A percentile compares a stretch with the other conserved stretches of the same genome.
These are phyloP conservation scores for Pisolithus microcarpus DNA, from an alignment of 768 basidiomycete genomes.

Conservation along the genomic window DNA sequence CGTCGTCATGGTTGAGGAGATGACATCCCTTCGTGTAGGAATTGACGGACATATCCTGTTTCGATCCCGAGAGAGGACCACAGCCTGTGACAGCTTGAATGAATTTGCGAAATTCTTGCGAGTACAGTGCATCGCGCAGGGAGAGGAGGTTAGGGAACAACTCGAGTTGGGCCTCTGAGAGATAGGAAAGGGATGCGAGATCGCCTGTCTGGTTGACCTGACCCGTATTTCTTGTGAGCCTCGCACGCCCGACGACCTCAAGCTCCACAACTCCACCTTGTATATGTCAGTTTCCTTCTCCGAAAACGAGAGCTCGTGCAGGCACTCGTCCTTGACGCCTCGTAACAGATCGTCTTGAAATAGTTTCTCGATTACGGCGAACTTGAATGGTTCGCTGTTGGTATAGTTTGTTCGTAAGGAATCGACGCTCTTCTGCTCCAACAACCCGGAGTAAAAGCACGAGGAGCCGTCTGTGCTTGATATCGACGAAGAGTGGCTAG, in stretches of 20 bases:
- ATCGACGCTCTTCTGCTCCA: slow-evolving; percentile 51
- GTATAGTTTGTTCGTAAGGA: slow-evolving; percentile 50
- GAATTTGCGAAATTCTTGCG: slow-evolving; percentile 71
- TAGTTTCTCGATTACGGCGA: slow-evolving; percentile 72
- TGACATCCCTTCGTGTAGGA: slow-evolving; percentile 89
- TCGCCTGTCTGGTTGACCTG: slow-evolving; percentile 98
- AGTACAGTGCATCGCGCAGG: slow-evolving; percentile 90
- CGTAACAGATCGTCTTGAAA: slow-evolving; percentile 78
- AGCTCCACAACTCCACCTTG: slow-evolving; percentile 49
- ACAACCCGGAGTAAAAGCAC: slow-evolving; percentile 36
- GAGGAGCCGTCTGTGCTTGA: slow-evolving; percentile 12
- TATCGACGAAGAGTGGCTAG: slow-evolving; percentile 24
- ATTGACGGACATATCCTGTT: slow-evolving; percentile 94
- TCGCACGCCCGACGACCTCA: no score
- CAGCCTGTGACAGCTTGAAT: slow-evolving; percentile 85
- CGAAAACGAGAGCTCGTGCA: slow-evolving; percentile 70
- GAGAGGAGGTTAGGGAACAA: slow-evolving; percentile 73
- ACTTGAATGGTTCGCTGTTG: slow-evolving; percentile 66
- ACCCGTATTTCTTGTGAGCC: neutral
- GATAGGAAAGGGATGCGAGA: slow-evolving; percentile 85
- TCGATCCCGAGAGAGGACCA: slow-evolving; percentile 81
- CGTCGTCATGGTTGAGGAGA: slow-evolving; percentile 96
- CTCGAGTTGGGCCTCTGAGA: slow-evolving; percentile 67
- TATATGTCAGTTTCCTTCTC: slow-evolving; percentile 99
- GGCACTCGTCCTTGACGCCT: slow-evolving; percentile 78